phyloP scores from a whole-genome alignment of 352 stramenopile species.

The Phytophthora sp. region DNA sequence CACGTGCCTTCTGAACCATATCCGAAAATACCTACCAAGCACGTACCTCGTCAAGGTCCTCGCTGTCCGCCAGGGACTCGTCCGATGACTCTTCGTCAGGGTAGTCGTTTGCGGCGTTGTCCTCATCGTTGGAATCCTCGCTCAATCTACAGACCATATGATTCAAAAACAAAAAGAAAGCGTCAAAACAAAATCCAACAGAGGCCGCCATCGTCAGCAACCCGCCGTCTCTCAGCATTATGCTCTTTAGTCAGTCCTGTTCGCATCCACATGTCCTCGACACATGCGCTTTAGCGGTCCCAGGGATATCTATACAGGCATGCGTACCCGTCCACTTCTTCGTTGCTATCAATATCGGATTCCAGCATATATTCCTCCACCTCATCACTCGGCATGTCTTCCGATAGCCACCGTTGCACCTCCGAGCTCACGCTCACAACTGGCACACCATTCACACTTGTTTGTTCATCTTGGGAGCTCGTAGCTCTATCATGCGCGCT shows the following conservation, averaged over 20 bases:
- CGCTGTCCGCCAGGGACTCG: conserved; percentile 39
- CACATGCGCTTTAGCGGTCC: conserved; percentile 25
- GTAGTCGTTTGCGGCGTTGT: conserved; percentile 82
- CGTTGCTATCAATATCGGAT: conserved; percentile 74
- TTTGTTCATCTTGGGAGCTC: conserved; percentile 29
- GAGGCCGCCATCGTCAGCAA: conserved; percentile 17
- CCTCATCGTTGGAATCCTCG: conserved; percentile 86
- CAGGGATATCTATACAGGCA: conserved; percentile 45
- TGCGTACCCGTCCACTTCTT: conserved; percentile 68
- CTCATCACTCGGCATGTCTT: conserved; percentile 60
- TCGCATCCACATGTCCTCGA: conserved; percentile 8
- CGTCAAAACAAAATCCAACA: conserved; percentile 35
- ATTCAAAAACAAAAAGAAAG: conserved; percentile 19
- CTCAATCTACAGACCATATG: conserved; percentile 56
- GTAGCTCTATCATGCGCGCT: conserved; percentile 10
- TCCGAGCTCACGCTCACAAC: conserved; percentile 78
- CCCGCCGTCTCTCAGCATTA: conserved; percentile 32
- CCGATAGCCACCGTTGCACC: conserved; percentile 79
- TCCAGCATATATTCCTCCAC: conserved; percentile 84
- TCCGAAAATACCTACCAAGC: conserved; percentile 4
- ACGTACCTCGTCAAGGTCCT: conserved; percentile 47
- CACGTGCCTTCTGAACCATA: conserved; percentile 9
- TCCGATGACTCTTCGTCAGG: conserved; percentile 81
- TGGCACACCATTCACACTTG: conserved; percentile 38
- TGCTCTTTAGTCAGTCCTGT: conserved; percentile 26